Conservation (phyloP, 2,329 filamentous ascomycete genomes). For the Cadophora sp. region DNA sequence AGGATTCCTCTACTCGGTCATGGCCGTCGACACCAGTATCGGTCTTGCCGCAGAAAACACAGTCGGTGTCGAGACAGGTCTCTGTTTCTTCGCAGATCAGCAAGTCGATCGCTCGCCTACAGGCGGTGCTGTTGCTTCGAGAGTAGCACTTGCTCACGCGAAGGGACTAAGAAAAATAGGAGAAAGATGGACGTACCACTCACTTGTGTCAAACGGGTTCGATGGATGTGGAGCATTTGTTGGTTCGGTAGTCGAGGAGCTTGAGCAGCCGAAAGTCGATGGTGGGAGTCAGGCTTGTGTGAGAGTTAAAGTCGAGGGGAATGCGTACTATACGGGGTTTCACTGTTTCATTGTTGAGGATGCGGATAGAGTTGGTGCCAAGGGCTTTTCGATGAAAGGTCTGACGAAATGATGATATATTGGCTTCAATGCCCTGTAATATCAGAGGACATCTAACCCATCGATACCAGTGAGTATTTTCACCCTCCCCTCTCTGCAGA, state of each 20-base stretch:
- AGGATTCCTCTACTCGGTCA: constrained; percentile 16
- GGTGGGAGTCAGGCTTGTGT: neutral
- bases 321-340: constrained; percentile 1
- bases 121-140: constrained; percentile 11
- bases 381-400: constrained; percentile 8
- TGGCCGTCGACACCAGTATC: neutral
- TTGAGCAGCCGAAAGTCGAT: neutral
- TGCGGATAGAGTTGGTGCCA: neutral
- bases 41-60: neutral
- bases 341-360: constrained; percentile 11
- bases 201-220: constrained; percentile 16
- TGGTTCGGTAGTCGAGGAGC: neutral
- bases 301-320: constrained; percentile 1
- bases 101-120: constrained; percentile 12
- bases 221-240: constrained; percentile 1
- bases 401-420: neutral
- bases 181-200: constrained; percentile 15
- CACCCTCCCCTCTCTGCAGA: too few species aligned
- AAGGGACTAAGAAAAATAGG: neutral
- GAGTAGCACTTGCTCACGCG: constrained; percentile 11
- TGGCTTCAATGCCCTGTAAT: too few species aligned
- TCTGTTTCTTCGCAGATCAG: constrained; percentile 18
- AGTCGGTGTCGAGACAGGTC: constrained; percentile 8
- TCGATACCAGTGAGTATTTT: too few species aligned
- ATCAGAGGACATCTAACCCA: too few species aligned